phyloP scores from a whole-genome alignment of 2,329 filamentous ascomycete species.

The Stemphylium vesicarium region DNA sequence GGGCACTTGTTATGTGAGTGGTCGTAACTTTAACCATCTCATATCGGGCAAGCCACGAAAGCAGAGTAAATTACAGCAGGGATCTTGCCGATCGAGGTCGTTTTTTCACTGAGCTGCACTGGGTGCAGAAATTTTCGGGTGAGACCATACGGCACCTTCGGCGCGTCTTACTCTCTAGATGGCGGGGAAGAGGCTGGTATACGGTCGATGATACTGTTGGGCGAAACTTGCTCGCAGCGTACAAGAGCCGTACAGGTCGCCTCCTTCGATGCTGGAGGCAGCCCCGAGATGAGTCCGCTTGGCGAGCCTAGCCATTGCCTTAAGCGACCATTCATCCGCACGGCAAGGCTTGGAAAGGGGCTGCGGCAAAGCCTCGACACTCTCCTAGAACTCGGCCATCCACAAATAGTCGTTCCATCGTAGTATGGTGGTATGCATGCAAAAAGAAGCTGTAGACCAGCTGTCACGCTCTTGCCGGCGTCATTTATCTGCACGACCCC shows the following conservation, averaged over 20 bases:
- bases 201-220: conserved; percentile 5
- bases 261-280: conserved; percentile 6
- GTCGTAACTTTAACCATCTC: conserved; percentile 33
- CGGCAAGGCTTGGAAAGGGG: conserved; percentile 35
- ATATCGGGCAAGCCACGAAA: conserved; percentile 36
- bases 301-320: conserved; percentile 33
- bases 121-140: conserved; percentile 31
- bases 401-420: neutral
- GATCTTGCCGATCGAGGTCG: conserved; percentile 26
- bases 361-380: conserved; percentile 15
- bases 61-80: conserved; percentile 39
- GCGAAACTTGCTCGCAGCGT: neutral
- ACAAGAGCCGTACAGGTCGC: neutral
- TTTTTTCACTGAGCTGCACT: conserved; percentile 9
- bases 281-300: conserved; percentile 32
- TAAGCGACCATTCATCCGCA: conserved; percentile 27
- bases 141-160: conserved; percentile 19
- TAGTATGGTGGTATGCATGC: conserved; percentile 6
- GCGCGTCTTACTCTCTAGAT: conserved; percentile 13
- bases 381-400: neutral
- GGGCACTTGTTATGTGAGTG: conserved; percentile 24
- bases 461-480: neutral
- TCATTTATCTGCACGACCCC: neutral
- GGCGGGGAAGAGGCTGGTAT: conserved; percentile 7
- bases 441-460: conserved; percentile 7